Percentiles rank a stretch among this genome's conserved stretches.
Evolutionary conservation across 495 filamentous ascomycete genomes (phyloP).

Genomic region (Tuber indicum): DNA sequence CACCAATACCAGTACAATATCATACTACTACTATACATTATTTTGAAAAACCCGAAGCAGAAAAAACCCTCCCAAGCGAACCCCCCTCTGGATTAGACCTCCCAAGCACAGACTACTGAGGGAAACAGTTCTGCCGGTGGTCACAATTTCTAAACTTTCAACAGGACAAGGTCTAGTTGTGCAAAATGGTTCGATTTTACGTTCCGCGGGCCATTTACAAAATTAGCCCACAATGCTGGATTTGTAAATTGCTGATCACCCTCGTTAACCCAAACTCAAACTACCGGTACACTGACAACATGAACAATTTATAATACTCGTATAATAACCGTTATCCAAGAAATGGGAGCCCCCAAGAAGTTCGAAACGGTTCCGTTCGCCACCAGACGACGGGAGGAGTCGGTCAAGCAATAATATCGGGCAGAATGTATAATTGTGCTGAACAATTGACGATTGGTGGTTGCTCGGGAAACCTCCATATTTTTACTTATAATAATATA

Average conservation of each 20-base stretch:
- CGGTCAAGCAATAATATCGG: constrained; percentile 26
- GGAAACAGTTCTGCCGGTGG: constrained; percentile 6
- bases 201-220: background rate
- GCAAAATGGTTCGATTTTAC: background rate
- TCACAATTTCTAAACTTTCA: constrained; percentile 7
- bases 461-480: background rate
- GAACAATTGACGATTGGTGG: background rate
- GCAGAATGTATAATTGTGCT: constrained; percentile 6
- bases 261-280: background rate
- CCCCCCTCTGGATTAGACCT: background rate
- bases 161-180: background rate
- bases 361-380: constrained; percentile 15
- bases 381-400: constrained; percentile 19
- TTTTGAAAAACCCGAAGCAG: background rate
- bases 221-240: background rate
- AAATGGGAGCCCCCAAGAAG: constrained; percentile 8
- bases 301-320: constrained; percentile 7
- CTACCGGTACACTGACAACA: background rate
- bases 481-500: background rate
- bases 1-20: background rate
- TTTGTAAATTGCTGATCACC: background rate
- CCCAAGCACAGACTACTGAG: background rate
- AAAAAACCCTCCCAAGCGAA: background rate
- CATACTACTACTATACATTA: no score
- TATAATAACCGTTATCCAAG: constrained; percentile 15